These are phyloP conservation scores for Claviceps digitariae DNA, from an alignment of 2,329 filamentous ascomycete genomes.

Conservation along the genomic window DNA sequence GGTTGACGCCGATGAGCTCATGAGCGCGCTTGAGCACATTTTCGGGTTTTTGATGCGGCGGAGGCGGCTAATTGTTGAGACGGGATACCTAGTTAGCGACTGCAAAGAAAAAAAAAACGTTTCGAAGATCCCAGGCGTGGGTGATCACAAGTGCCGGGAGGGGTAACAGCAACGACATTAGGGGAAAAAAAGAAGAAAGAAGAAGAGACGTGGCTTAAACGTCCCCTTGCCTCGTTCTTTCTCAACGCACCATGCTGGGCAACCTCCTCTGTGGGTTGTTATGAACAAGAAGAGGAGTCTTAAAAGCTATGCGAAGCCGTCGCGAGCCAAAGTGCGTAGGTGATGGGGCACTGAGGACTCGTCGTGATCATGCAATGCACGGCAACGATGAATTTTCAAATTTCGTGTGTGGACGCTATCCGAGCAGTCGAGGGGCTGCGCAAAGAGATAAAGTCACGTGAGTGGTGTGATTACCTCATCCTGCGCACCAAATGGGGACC, in stretches of 20 bases:
- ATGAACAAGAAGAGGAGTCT: constrained; percentile 24
- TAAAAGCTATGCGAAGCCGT: constrained; percentile 23
- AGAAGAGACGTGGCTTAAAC: constrained; percentile 10
- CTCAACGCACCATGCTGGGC: constrained; percentile 36
- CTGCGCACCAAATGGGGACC: not conserved
- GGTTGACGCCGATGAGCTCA: constrained; percentile 95
- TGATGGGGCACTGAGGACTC: constrained; percentile 24
- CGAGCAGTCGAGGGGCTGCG: constrained; percentile 27
- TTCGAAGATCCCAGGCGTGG: not conserved
- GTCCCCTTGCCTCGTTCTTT: constrained; percentile 1
- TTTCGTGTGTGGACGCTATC: constrained; percentile 33
- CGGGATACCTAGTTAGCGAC: not conserved
- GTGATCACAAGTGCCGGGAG: constrained; percentile 7
- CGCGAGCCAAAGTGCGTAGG: constrained; percentile 23
- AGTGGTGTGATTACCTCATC: constrained; percentile 15
- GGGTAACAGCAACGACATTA: constrained; percentile 13
- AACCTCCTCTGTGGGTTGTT: constrained; percentile 32
- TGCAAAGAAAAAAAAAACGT: not conserved
- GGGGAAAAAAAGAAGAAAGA: not conserved
- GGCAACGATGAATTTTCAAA: constrained; percentile 27
- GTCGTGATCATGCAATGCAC: constrained; percentile 24
- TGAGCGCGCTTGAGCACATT: constrained; percentile 98
- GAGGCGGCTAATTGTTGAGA: constrained; percentile 58
- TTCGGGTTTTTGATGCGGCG: constrained; percentile 93
- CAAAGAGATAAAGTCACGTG: constrained; percentile 20